Base-by-base conservation (phyloP, 345 rosid genomes). In the Corchorus capsularis region DNA sequence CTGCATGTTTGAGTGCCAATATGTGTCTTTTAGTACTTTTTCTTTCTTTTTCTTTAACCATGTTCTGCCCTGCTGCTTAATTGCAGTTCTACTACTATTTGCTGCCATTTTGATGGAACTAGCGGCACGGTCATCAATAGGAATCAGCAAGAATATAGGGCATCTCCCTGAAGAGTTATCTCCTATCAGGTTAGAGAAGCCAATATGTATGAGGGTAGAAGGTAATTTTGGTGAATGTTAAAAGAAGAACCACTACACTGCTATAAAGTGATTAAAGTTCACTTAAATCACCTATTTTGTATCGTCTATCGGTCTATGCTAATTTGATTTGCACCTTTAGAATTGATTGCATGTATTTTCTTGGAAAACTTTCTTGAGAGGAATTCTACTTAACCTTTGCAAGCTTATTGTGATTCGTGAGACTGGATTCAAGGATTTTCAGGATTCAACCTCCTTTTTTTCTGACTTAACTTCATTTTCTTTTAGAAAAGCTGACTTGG, bases 21-120 rank as follows among this genome's bases (percentile, higher is more conserved):
- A n/a, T 72, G 76, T 74, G 45, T 19, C 56, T 69, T 67, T 66
- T 52, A 34, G 41, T 78, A 27, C 27, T 41, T 74, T 81, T 65
- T 72, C 47, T 60, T 73, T 71, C 59, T 74, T 59, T 20, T 34
- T 37, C 68, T 80, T 5, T 47, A 65, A 63, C 17, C 16, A 4
- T 41, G 54, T 66, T 49, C 77, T 70, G 68, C 69, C 75, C 74
- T 66, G 54, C 77, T 70, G 64, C 72, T 78, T 75, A 54, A 50
- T 59, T 80, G 78, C 89, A 93, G 97, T 82, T 86, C 79, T 94
- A 35, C 94, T 94, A 82, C 80, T 94, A 34, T 82, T 94, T 87
- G 92, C 98, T 81, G 94, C 97, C 73, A 46, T 93, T 52, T 83
- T 94, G 75, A 85, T 94, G 98, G 97, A 93, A 79, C 85, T 94